Conservation (phyloP, 495 filamentous ascomycete genomes). For the Letharia lupina region DNA sequence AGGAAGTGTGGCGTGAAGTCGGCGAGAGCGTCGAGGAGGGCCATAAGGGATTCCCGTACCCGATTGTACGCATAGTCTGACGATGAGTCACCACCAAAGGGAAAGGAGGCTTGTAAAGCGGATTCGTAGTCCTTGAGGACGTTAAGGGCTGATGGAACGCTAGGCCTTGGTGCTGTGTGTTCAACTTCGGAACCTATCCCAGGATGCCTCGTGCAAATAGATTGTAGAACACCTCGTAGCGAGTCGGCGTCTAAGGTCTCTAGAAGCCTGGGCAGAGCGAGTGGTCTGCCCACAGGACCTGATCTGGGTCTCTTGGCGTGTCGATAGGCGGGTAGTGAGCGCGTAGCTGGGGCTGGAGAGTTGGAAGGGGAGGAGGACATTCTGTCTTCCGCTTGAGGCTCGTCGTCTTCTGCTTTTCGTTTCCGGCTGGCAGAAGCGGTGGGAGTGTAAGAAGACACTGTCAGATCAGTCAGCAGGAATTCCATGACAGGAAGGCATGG, state of each 20-base stretch:
- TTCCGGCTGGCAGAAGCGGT: constrained; percentile 54
- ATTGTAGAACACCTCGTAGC: constrained; percentile 70
- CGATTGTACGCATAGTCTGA: constrained; percentile 95
- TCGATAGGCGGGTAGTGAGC: constrained; percentile 58
- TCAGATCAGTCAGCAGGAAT: constrained; percentile 29
- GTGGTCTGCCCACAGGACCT: constrained; percentile 68
- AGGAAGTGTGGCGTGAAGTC: constrained; percentile 95
- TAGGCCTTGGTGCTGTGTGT: constrained; percentile 75
- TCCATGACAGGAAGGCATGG: constrained; percentile 9
- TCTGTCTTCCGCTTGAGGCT: constrained; percentile 57
- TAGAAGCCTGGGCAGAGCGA: constrained; percentile 72
- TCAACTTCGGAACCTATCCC: constrained; percentile 72
- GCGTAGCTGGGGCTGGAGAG: constrained; percentile 63
- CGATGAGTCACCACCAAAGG: constrained; percentile 69
- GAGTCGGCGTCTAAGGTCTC: constrained; percentile 83
- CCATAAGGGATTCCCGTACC: constrained; percentile 69
- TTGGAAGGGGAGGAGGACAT: constrained; percentile 79
- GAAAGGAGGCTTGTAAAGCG: constrained; percentile 69
- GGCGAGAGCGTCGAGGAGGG: constrained; percentile 78
- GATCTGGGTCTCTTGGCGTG: constrained; percentile 55
- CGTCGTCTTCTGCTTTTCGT: constrained; percentile 82
- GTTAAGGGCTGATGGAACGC: constrained; percentile 65
- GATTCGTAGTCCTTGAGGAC: constrained; percentile 77
- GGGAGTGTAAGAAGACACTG: constrained; percentile 47
- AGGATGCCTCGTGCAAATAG: constrained; percentile 83